phyloP scores from a whole-genome alignment of 768 basidiomycete genomes.

The Porphyrellus cyaneotinctus region DNA sequence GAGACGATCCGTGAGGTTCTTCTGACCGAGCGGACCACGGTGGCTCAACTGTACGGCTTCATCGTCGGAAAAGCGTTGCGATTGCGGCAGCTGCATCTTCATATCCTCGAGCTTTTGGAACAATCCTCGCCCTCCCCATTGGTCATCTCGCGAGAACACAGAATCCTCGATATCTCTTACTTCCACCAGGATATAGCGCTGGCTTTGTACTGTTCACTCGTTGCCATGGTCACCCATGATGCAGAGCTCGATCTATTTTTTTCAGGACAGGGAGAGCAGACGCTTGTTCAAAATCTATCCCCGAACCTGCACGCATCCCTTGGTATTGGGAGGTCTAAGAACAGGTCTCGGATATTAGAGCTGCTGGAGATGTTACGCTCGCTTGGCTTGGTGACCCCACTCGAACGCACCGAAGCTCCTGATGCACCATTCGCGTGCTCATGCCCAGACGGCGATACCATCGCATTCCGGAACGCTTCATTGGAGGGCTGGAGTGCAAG shows the following conservation, averaged over 20 bases:
- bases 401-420: conserved; percentile 42
- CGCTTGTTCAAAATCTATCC: conserved; percentile 52
- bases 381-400: conserved; percentile 57
- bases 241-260: conserved; percentile 56
- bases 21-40: conserved; percentile 63
- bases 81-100: conserved; percentile 59
- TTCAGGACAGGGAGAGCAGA: conserved; percentile 45
- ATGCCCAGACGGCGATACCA: conserved; percentile 41
- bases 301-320: conserved; percentile 45
- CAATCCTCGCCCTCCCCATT: conserved; percentile 33
- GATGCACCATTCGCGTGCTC: conserved; percentile 45
- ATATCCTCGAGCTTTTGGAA: conserved; percentile 47
- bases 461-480: conserved; percentile 42
- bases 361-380: conserved; percentile 54
- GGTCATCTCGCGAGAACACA: conserved; percentile 49
- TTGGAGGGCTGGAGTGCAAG: conserved; percentile 43
- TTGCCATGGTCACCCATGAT: conserved; percentile 53
- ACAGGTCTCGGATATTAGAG: conserved; percentile 59
- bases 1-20: conserved; percentile 55
- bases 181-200: conserved; percentile 65
- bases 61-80: conserved; percentile 63
- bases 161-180: conserved; percentile 57
- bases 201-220: conserved; percentile 57
- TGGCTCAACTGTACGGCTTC: conserved; percentile 75
- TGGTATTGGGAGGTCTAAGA: conserved; percentile 55